These are phyloP conservation scores for Circinella umbellata DNA, from an alignment of 371 early-diverging fungal genomes.

Conservation along the genomic window DNA sequence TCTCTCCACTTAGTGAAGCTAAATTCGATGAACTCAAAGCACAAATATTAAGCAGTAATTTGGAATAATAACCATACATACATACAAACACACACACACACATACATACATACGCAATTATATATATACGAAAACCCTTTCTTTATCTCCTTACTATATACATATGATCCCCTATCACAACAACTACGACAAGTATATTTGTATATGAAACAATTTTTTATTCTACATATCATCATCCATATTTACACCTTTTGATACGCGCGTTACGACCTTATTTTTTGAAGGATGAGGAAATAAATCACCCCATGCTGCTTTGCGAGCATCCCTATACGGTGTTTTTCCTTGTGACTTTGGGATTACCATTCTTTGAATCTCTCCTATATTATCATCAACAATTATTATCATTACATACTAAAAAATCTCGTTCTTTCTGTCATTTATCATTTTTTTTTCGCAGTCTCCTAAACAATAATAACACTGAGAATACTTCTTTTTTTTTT, in stretches of 20 bases:
- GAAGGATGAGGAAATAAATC: slow-evolving; percentile 82
- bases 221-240: neutral
- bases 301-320: slow-evolving; percentile 82
- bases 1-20: slow-evolving; percentile 59
- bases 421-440: neutral
- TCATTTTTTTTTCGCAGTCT: neutral
- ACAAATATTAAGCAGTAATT: slow-evolving; percentile 46
- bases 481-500: neutral
- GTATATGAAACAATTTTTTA: neutral
- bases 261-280: slow-evolving; percentile 57
- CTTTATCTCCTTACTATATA: too few relatives aligned
- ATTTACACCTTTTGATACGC: slow-evolving; percentile 23
- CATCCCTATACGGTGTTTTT: slow-evolving; percentile 77
- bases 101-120: neutral
- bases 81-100: neutral
- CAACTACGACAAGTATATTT: neutral
- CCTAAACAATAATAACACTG: neutral
- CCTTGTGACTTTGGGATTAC: slow-evolving; percentile 78
- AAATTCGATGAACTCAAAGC: slow-evolving; percentile 58
- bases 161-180: too few relatives aligned
- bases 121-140: too few relatives aligned
- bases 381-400: slow-evolving; percentile 1
- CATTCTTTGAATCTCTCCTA: slow-evolving; percentile 68
- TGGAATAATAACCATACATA: neutral
- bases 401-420: neutral